A percentile compares a stretch with the other conserved stretches of the same genome.
Evolutionary conservation across 169 alveolate genomes (phyloP).

Genomic region (Eimeria tenella): DNA sequence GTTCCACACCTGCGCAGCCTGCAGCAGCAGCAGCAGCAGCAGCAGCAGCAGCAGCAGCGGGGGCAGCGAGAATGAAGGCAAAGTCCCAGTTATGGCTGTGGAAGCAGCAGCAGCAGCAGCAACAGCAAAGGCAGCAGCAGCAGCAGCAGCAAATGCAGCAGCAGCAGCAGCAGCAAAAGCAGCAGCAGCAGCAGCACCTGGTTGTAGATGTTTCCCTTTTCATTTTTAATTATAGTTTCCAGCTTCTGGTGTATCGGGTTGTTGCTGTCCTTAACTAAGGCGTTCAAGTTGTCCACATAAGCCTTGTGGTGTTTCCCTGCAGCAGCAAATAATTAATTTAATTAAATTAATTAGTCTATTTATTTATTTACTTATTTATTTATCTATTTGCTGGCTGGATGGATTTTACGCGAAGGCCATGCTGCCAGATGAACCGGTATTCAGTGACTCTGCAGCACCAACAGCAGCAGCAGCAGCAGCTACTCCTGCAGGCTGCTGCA

Average conservation of each 20-base stretch:
- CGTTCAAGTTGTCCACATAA: slow-evolving; percentile 48
- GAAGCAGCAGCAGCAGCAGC: neutral
- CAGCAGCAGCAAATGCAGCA: neutral
- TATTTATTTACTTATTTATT: too few species aligned
- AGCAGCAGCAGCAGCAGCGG: slow-evolving; percentile 20
- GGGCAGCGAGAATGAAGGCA: neutral
- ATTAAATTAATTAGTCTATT: too few species aligned
- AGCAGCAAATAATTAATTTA: neutral
- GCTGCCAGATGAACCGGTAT: too few species aligned
- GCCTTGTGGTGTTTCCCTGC: slow-evolving; percentile 81
- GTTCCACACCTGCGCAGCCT: slow-evolving; percentile 94
- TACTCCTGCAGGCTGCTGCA: too few species aligned
- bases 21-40: slow-evolving; percentile 62
- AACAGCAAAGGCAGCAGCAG: neutral
- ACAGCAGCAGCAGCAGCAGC: too few species aligned
- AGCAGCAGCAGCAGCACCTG: neutral
- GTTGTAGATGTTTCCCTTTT: slow-evolving; percentile 82
- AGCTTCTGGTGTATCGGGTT: slow-evolving; percentile 76
- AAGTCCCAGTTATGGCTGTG: neutral
- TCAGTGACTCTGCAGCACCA: too few species aligned
- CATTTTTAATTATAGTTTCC: slow-evolving; percentile 83
- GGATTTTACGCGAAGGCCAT: too few species aligned
- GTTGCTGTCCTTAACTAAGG: slow-evolving; percentile 81
- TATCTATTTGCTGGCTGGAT: too few species aligned
- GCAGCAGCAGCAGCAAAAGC: neutral